Conservation (phyloP, 2,329 filamentous ascomycete species). For the Colletotrichum sojae region DNA sequence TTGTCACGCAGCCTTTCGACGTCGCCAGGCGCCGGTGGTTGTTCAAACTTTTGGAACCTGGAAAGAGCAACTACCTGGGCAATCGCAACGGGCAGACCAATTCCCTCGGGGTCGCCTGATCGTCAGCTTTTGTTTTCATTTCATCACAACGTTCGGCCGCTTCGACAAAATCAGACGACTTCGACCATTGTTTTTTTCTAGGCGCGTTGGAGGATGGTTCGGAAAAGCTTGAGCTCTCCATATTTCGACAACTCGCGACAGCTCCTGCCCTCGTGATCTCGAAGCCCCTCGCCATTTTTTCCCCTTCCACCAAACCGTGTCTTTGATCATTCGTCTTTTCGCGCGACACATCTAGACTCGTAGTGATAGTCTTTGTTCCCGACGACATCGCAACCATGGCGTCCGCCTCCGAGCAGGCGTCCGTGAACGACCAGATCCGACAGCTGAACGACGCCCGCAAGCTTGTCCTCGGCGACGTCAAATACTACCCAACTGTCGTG, state of each 20-base stretch:
- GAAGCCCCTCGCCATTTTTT: neutral
- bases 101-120: slow-evolving; percentile 11
- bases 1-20: slow-evolving; percentile 39
- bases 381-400: slow-evolving; percentile 61
- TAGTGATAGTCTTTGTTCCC: slow-evolving; percentile 3
- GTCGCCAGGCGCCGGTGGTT: slow-evolving; percentile 24
- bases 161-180: slow-evolving; percentile 2
- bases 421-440: slow-evolving; percentile 82
- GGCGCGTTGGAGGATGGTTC: slow-evolving; percentile 39
- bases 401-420: slow-evolving; percentile 60
- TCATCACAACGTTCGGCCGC: neutral
- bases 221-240: slow-evolving; percentile 40
- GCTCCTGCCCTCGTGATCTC: slow-evolving; percentile 32
- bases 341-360: neutral
- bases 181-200: slow-evolving; percentile 8
- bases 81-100: slow-evolving; percentile 23
- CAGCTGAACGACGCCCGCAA: slow-evolving; percentile 93
- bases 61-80: slow-evolving; percentile 10
- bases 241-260: slow-evolving; percentile 42
- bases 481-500: slow-evolving; percentile 92
- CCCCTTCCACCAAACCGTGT: slow-evolving; percentile 7
- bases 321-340: neutral
- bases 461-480: slow-evolving; percentile 87
- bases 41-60: slow-evolving; percentile 18
- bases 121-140: neutral